phyloP scores from a whole-genome alignment of 805 yeast genomes.

The Isabelozyma pseudorhagii region DNA sequence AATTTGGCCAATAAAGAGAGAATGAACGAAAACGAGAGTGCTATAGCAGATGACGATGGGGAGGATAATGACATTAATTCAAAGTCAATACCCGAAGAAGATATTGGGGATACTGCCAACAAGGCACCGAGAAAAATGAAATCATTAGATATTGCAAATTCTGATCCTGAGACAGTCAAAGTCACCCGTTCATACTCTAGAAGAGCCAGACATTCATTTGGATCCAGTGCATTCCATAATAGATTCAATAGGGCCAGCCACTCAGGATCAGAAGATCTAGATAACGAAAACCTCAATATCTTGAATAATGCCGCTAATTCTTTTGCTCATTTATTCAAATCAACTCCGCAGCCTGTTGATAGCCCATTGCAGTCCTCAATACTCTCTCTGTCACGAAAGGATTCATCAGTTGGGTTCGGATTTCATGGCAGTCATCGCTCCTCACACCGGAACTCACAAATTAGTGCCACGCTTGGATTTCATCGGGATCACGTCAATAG shows the following conservation, averaged over 20 bases:
- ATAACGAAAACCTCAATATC: slow-evolving; percentile 30
- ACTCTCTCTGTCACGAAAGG: slow-evolving; percentile 12
- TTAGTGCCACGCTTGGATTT: slow-evolving; percentile 1
- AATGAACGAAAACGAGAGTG: slow-evolving; percentile 16
- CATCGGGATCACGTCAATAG: neutral
- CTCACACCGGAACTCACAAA: neutral
- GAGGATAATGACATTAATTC: neutral
- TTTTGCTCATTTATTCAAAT: neutral
- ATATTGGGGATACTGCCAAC: neutral
- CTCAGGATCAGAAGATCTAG: slow-evolving; percentile 21
- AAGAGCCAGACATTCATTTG: neutral
- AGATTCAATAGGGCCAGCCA: neutral
- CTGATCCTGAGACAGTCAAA: neutral
- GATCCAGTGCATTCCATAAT: neutral
- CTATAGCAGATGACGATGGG: slow-evolving; percentile 15
- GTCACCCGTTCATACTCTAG: neutral
- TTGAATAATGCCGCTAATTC: slow-evolving; percentile 10
- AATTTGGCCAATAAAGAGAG: neutral
- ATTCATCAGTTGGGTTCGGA: slow-evolving; percentile 16
- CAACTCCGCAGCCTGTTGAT: neutral
- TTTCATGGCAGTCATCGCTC: slow-evolving; percentile 2
- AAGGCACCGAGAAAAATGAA: neutral
- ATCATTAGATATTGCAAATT: neutral
- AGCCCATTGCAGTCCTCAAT: neutral
- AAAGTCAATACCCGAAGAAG: neutral